Evolutionary conservation across 768 basidiomycete species (phyloP), one percentile per base, ranked within the genome.

Genomic region (Suillus placidus): DNA sequence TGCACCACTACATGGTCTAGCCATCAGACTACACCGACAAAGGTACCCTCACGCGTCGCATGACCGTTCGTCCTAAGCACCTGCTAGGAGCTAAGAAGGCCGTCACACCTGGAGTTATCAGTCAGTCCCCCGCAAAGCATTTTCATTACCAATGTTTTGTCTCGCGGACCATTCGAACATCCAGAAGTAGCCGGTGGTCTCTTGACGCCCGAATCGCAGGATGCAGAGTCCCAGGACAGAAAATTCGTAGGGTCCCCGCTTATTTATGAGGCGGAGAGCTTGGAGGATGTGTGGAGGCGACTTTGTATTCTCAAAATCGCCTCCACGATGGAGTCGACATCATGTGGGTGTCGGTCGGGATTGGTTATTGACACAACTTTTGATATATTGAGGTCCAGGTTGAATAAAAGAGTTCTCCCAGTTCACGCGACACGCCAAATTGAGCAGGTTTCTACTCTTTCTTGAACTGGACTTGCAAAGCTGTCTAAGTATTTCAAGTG

Each of bases 21-120:
- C 88, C 89, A 2, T 89, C 89, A 3, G 90, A 92, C 72, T 84
- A 81, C 70, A 84, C 84, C 14, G 87, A 88, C 62, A 80, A 81
- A 60, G 88, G 82, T 4, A 84, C 86, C 4, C 82, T 86, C 51
- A 80, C 80, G 26, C 82, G 83, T n/a, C 82, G 90, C 38, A 77
- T 89, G 67, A 79, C 82, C 2, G 86, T 90, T 6, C 80, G 90
- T 42, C 68, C 78, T 4, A 69, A 74, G 45, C 91, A 92, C 73
- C 72, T 89, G 9, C 80, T 78, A 47, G 77, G 66, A 16, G 84
- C 84, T 14, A 80, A 82, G 62, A 73, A 75, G 30, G 71, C 74
- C 14, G 79, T 83, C 67, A 72, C 74, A 47, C 75, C 74, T 7
- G 87, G 87, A 0, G 68, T 84, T 52, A 77, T 88, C 66, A 85